phyloP scores from a whole-genome alignment of 225 moss, liverwort and hornwort genomes.

The Anthoceros angustus region DNA sequence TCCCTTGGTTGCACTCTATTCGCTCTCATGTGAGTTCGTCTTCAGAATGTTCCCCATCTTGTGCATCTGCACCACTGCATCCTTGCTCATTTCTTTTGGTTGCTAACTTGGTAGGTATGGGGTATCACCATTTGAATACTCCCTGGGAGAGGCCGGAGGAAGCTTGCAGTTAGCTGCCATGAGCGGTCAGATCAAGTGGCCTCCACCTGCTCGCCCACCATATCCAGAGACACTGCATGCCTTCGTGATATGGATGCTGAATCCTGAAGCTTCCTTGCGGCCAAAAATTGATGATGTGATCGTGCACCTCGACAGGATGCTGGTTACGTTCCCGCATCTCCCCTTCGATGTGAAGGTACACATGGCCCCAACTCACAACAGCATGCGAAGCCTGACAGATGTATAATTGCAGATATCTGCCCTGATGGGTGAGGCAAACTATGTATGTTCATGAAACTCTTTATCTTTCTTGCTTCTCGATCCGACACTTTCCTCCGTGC shows the following conservation, averaged over 20 bases:
- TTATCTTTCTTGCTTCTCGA: no score
- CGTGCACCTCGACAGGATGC: slow-evolving; percentile 55
- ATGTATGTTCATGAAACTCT: no score
- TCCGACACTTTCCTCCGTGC: no score
- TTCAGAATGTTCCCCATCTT: neutral
- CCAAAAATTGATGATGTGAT: slow-evolving; percentile 67
- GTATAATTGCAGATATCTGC: no score
- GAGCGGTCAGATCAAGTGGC: slow-evolving; percentile 69
- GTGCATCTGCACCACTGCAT: neutral
- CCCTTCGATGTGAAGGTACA: neutral
- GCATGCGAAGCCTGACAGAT: no score
- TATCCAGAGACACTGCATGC: slow-evolving; percentile 61
- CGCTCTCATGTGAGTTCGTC: slow-evolving; percentile 56
- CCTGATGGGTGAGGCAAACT: no score
- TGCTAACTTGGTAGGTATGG: slow-evolving; percentile 53
- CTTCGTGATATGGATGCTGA: slow-evolving; percentile 77
- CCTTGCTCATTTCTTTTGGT: neutral
- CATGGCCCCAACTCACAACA: no score
- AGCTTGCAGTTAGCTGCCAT: slow-evolving; percentile 74
- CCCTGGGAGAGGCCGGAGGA: slow-evolving; percentile 65
- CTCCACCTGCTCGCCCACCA: slow-evolving; percentile 55
- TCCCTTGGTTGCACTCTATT: slow-evolving; percentile 94
- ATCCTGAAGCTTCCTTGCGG: slow-evolving; percentile 43
- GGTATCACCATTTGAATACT: slow-evolving; percentile 83
- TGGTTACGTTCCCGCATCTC: slow-evolving; percentile 29